phyloP scores from a whole-genome alignment of 495 filamentous ascomycete genomes.

The Cudoniella acicularis region DNA sequence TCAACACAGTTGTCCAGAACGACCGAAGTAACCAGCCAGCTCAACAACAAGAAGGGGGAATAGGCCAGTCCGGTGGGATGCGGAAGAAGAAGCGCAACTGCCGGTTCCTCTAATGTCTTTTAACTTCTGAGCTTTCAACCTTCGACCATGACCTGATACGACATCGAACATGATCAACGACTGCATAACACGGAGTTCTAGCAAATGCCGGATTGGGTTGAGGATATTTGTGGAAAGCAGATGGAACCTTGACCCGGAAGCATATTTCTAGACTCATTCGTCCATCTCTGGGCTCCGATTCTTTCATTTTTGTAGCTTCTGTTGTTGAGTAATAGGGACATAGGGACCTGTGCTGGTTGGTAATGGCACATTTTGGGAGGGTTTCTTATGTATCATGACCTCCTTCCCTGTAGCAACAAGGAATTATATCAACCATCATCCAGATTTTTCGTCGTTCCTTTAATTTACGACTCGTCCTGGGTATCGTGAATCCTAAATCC shows the following conservation, averaged over 20 bases:
- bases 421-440: conserved; percentile 14
- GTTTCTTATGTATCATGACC: conserved; percentile 27
- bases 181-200: conserved; percentile 23
- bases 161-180: conserved; percentile 25
- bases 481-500: conserved; percentile 29
- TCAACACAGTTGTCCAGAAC: conserved; percentile 78
- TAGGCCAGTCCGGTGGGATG: conserved; percentile 11
- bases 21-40: conserved; percentile 45
- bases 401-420: conserved; percentile 15
- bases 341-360: conserved; percentile 21
- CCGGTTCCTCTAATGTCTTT: conserved; percentile 58
- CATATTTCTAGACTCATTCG: conserved; percentile 16
- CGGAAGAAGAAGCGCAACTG: conserved; percentile 72
- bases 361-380: conserved; percentile 9
- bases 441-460: neutral
- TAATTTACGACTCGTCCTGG: conserved; percentile 11
- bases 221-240: conserved; percentile 15
- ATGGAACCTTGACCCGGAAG: conserved; percentile 7
- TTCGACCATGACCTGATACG: conserved; percentile 20
- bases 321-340: conserved; percentile 20
- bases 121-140: no score
- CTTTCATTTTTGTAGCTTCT: conserved; percentile 17
- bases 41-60: conserved; percentile 19
- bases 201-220: conserved; percentile 7
- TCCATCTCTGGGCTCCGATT: conserved; percentile 1